Evolutionary conservation across 2,329 filamentous ascomycete species (phyloP).

Genomic region (Knoxdaviesia proteae): DNA sequence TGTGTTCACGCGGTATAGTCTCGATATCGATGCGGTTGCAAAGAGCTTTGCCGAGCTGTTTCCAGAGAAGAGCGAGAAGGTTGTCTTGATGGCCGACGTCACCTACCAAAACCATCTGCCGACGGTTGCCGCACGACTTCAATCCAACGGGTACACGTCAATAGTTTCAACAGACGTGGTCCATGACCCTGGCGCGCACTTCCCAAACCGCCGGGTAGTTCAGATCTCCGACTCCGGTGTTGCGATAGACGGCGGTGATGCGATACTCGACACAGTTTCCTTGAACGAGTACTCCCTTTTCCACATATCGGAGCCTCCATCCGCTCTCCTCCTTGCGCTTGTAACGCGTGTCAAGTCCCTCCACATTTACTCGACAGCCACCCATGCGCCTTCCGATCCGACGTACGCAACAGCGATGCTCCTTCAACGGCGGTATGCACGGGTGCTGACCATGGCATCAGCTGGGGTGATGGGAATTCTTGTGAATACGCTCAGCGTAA

Average conservation of each 20-base stretch:
- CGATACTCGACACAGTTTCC: constrained; percentile 15
- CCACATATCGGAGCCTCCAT: constrained; percentile 64
- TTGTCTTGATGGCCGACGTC: constrained; percentile 76
- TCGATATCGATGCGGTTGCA: constrained; percentile 38
- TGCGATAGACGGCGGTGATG: constrained; percentile 13
- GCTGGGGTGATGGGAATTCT: constrained; percentile 79
- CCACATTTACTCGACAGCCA: constrained; percentile 52
- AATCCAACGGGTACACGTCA: constrained; percentile 43
- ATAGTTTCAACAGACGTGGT: constrained; percentile 51
- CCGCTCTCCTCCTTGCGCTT: constrained; percentile 68
- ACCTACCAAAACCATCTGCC: constrained; percentile 62
- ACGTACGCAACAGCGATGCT: constrained; percentile 24
- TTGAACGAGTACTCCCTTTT: constrained; percentile 57
- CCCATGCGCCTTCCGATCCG: constrained; percentile 19
- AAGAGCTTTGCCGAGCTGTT: constrained; percentile 49
- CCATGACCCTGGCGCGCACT: constrained; percentile 55
- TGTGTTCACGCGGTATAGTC: constrained; percentile 57
- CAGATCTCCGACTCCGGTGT: constrained; percentile 5
- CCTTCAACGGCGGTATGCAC: constrained; percentile 72
- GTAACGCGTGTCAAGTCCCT: constrained; percentile 62
- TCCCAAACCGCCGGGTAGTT: constrained; percentile 61
- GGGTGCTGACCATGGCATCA: constrained; percentile 60
- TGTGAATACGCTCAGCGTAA: constrained; percentile 84
- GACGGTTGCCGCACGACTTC: constrained; percentile 31
- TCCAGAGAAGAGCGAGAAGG: constrained; percentile 35